Base-by-base conservation (phyloP, 2,329 filamentous ascomycete species). In the Verruconis gallopava region DNA sequence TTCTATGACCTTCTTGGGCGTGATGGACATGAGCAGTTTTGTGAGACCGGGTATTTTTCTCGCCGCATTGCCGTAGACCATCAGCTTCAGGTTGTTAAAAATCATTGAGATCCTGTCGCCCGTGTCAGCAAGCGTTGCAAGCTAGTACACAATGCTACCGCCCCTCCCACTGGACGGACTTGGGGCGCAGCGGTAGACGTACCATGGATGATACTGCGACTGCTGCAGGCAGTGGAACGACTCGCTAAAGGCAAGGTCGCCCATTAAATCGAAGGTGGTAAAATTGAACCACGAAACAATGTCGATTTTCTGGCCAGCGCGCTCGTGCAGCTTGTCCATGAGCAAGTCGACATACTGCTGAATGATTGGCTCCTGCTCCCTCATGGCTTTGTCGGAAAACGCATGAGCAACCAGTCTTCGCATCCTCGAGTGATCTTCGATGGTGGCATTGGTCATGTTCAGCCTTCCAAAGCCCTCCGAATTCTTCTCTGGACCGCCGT, bases 351-450 rank as follows among this genome's bases (percentile, higher is more conserved):
- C 42, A 44, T 61, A 60, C 4, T 22, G 15, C 14, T 50, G 49
- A 4, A 66, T 47, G 2, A 61, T 37, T 1, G 50, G 43, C 40
- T 63, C 62, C 44, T 65, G 65, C 11, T 58, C 56, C 15, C 38
- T 22, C 17, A 42, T 15, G 21, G 30, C 40, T 37, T 42, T 42
- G 18, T 42, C 40, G 9, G 25, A 35, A 17, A 42, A 42, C n/a
- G 30, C 40, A n/a, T 32, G 40, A 15, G 30, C 19, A 4, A 42
- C 17, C 15, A 28, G 20, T 14, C 32, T 17, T 17, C 32, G 30
- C 21, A 21, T 20, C 21, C 40, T 34, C n/a, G 33, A 6, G 21
- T 42, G 40, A 20, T 42, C 40, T 14, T 42, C 40, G 15, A 40
- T 11, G 11, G 12, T 32, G 11, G 33, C 18, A 21, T 18, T 42